Conservation (phyloP, 2,329 filamentous ascomycete genomes). For the Fusarium liriodendri region DNA sequence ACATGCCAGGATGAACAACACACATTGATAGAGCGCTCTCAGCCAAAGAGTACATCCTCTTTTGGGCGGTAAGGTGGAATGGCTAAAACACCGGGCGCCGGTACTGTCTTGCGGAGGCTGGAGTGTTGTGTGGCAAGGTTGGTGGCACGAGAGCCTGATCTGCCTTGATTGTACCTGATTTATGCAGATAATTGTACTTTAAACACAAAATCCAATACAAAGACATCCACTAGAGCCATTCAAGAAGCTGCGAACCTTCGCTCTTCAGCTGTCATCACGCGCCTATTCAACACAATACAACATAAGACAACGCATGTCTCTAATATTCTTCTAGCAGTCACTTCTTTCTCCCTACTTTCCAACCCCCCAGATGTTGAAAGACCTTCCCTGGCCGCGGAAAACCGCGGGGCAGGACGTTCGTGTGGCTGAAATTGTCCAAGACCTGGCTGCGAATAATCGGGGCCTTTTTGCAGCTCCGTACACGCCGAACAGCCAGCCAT, state of each 20-base stretch:
- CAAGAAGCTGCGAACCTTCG: not conserved
- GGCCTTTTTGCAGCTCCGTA: not conserved
- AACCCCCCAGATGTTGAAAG: not conserved
- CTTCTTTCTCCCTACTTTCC: not conserved
- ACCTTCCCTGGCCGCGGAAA: not conserved
- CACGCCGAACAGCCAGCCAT: too few relatives aligned
- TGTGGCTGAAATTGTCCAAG: not conserved
- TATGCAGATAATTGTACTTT: not conserved
- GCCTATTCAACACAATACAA: not conserved
- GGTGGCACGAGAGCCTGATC: not conserved
- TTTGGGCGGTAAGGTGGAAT: not conserved
- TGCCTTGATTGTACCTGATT: not conserved
- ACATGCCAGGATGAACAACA: not conserved
- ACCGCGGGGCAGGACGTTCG: not conserved
- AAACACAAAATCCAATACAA: not conserved
- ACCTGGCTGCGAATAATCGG: not conserved
- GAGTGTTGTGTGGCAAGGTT: not conserved
- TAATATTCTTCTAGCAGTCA: not conserved
- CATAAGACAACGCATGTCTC: not conserved
- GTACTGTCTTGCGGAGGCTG: not conserved
- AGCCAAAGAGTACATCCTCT: not conserved
- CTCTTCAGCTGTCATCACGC: not conserved
- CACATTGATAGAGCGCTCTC: not conserved
- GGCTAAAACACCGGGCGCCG: not conserved
- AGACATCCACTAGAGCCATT: not conserved